Percentiles rank a stretch among this genome's conserved stretches.
These are phyloP conservation scores for Phaeosphaeria sp. DNA, from an alignment of 2,329 filamentous ascomycete species.

Conservation along the genomic window DNA sequence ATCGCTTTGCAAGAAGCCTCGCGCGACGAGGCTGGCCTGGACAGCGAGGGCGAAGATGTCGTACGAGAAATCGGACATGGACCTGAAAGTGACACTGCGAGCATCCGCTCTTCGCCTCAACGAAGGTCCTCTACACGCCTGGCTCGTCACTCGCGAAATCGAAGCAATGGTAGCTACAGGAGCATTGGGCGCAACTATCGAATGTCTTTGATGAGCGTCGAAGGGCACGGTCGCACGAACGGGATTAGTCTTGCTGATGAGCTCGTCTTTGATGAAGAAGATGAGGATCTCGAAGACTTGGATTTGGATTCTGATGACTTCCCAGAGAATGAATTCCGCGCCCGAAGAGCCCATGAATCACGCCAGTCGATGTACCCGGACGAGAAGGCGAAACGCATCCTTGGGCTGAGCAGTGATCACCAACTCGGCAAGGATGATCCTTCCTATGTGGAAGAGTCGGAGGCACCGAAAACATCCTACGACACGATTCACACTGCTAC, in stretches of 20 bases:
- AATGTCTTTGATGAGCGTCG: constrained; percentile 70
- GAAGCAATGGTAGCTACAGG: constrained; percentile 59
- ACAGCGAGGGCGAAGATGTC: constrained; percentile 68
- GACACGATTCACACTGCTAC: constrained; percentile 31
- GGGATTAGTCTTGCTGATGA: constrained; percentile 89
- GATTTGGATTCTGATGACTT: constrained; percentile 73
- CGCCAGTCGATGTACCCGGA: constrained; percentile 51
- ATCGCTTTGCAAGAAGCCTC: constrained; percentile 72
- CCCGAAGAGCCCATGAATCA: constrained; percentile 48
- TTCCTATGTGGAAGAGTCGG: constrained; percentile 26
- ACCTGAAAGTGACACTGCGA: constrained; percentile 71
- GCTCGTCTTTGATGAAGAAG: constrained; percentile 83
- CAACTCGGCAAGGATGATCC: constrained; percentile 30
- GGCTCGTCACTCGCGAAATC: constrained; percentile 65
- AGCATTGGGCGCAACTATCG: constrained; percentile 66
- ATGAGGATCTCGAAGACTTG: constrained; percentile 58
- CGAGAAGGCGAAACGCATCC: constrained; percentile 55
- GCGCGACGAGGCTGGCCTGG: constrained; percentile 47
- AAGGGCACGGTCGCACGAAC: constrained; percentile 63
- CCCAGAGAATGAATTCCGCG: constrained; percentile 51
- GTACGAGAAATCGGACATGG: constrained; percentile 64
- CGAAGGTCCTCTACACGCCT: constrained; percentile 57
- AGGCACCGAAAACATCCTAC: constrained; percentile 29
- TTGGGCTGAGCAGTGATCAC: constrained; percentile 48
- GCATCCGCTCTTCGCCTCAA: constrained; percentile 67